phyloP scores from a whole-genome alignment of 2,329 filamentous ascomycete species.

The Dactylellina drechsleri region DNA sequence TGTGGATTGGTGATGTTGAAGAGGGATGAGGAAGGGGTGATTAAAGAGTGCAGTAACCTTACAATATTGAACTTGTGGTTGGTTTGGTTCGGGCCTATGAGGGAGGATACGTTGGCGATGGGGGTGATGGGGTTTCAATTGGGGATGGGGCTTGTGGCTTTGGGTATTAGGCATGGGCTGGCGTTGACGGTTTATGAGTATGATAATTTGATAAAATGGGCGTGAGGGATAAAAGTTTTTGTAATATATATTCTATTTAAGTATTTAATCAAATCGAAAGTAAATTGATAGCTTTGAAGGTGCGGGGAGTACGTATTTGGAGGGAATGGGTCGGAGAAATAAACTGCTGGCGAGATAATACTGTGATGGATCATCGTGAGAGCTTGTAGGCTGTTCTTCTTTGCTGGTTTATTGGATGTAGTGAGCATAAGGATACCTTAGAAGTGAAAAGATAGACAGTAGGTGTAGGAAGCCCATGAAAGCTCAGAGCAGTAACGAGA shows the following conservation, averaged over 20 bases:
- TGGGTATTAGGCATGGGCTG: conserved; percentile 85
- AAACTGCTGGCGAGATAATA: no score
- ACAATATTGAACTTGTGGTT: conserved; percentile 96
- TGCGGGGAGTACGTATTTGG: no score
- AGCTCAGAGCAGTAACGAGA: no score
- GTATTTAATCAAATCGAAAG: neutral
- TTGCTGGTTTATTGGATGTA: no score
- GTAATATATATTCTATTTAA: neutral
- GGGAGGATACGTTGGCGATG: conserved; percentile 82
- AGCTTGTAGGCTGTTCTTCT: no score
- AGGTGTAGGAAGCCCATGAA: no score
- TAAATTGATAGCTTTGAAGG: no score
- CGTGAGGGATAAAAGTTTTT: conserved; percentile 8
- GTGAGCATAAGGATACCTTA: no score
- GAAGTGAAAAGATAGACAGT: no score
- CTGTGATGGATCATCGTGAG: no score
- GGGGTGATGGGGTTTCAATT: conserved; percentile 84
- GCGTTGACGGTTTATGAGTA: conserved; percentile 88
- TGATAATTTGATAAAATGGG: conserved; percentile 72
- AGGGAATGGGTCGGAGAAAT: no score
- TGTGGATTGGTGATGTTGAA: conserved; percentile 75
- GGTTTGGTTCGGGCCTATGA: conserved; percentile 90
- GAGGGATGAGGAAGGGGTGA: conserved; percentile 72
- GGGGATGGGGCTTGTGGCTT: conserved; percentile 77
- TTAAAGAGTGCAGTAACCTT: conserved; percentile 85